Percentiles rank a stretch among this genome's conserved stretches.
Evolutionary conservation across 2,329 filamentous ascomycete genomes (phyloP).

Genomic region (Scytalidium sp.): DNA sequence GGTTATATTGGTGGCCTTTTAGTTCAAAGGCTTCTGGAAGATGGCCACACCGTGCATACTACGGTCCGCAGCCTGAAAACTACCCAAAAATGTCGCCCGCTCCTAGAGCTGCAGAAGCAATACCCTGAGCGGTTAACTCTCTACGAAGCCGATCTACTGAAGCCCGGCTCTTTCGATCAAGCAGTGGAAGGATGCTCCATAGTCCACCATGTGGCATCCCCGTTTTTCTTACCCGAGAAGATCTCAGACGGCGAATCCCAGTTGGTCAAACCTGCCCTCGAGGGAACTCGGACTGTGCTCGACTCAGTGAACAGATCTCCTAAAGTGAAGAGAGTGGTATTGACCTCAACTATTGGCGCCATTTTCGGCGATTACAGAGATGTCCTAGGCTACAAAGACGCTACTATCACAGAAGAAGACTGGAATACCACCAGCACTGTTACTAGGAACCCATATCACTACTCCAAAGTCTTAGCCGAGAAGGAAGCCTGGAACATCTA

Average conservation of each 20-base stretch:
- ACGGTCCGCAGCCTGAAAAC: too few relatives aligned
- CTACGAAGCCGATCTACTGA: slow-evolving; percentile 28
- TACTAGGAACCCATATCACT: slow-evolving; percentile 23
- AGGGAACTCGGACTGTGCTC: slow-evolving; percentile 24
- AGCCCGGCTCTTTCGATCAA: slow-evolving; percentile 23
- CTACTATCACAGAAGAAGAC: slow-evolving; percentile 16
- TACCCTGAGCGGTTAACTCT: slow-evolving; percentile 17
- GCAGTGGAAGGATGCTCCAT: slow-evolving; percentile 26
- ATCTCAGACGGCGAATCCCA: slow-evolving; percentile 23
- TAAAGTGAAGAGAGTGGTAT: slow-evolving; percentile 22
- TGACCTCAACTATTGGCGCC: slow-evolving; percentile 25
- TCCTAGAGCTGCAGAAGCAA: slow-evolving; percentile 13
- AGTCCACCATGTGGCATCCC: slow-evolving; percentile 33
- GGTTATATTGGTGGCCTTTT: slow-evolving; percentile 17
- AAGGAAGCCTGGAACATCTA: slow-evolving; percentile 23
- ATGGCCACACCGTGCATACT: too few relatives aligned
- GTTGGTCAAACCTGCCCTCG: slow-evolving; percentile 24
- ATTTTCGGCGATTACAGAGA: slow-evolving; percentile 25
- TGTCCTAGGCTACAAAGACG: slow-evolving; percentile 15
- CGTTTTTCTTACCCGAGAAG: slow-evolving; percentile 25
- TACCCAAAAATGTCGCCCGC: slow-evolving; percentile 15
- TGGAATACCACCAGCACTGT: slow-evolving; percentile 25
- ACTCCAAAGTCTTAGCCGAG: slow-evolving; percentile 26
- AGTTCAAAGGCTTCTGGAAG: slow-evolving; percentile 15
- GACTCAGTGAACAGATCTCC: slow-evolving; percentile 18